Evolutionary conservation across 176 grass and related monocot genomes (phyloP).

Genomic region (Puccinellia tenuiflora): DNA sequence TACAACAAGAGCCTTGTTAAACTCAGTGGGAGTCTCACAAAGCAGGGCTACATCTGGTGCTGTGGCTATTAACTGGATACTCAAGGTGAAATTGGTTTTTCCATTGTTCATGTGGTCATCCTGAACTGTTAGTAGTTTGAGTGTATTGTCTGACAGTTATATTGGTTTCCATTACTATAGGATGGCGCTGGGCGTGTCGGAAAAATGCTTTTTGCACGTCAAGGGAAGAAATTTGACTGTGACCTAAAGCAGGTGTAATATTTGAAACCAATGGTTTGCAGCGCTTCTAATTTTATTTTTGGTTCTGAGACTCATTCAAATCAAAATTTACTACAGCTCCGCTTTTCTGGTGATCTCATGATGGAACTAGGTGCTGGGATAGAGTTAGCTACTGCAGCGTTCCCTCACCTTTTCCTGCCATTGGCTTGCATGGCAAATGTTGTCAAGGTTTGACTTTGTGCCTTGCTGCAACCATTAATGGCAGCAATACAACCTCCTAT

Average conservation of each 20-base stretch:
- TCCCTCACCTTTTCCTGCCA: slow-evolving; percentile 86
- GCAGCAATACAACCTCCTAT: neutral
- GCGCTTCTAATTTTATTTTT: neutral
- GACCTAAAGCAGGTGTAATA: slow-evolving; percentile 84
- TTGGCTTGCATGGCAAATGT: slow-evolving; percentile 96
- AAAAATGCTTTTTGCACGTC: slow-evolving; percentile 97
- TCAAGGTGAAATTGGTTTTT: slow-evolving; percentile 59
- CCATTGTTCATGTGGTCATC: neutral
- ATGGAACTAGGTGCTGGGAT: slow-evolving; percentile 89
- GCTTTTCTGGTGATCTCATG: slow-evolving; percentile 81
- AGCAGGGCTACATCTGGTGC: slow-evolving; percentile 82
- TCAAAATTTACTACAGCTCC: slow-evolving; percentile 54
- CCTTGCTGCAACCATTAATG: neutral
- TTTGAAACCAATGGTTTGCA: slow-evolving; percentile 12
- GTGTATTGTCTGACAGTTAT: neutral
- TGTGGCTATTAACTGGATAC: slow-evolving; percentile 99
- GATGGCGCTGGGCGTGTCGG: slow-evolving; percentile 96
- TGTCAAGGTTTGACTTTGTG: slow-evolving; percentile 57
- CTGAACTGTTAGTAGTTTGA: neutral
- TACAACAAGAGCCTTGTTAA: slow-evolving; percentile 82
- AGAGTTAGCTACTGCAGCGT: slow-evolving; percentile 76
- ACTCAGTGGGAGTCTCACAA: slow-evolving; percentile 82
- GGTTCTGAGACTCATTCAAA: slow-evolving; percentile 11
- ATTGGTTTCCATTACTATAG: slow-evolving; percentile 35
- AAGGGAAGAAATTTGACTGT: slow-evolving; percentile 99